These are phyloP conservation scores for Ustilago bromivora DNA, from an alignment of 1,284 basidiomycete genomes.

Conservation along the genomic window DNA sequence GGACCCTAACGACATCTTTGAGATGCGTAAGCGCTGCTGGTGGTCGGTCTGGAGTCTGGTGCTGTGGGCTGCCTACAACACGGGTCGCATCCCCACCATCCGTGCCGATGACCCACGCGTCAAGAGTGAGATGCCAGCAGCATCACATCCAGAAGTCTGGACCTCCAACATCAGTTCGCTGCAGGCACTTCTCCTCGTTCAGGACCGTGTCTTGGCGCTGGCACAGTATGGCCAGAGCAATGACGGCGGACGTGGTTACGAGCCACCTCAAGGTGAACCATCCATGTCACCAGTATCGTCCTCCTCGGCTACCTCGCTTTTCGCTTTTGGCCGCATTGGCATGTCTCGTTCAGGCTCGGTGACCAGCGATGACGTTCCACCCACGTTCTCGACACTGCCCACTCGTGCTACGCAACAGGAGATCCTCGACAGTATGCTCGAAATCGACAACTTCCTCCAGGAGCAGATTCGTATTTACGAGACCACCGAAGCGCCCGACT, in stretches of 20 bases:
- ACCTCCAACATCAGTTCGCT: constrained; percentile 55
- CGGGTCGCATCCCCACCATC: constrained; percentile 60
- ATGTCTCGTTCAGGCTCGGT: constrained; percentile 39
- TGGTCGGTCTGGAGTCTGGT: constrained; percentile 63
- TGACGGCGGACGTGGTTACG: constrained; percentile 15
- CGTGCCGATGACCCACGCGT: constrained; percentile 65
- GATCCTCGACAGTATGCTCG: constrained; percentile 60
- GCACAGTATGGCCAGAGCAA: constrained; percentile 38
- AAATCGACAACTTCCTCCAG: constrained; percentile 59
- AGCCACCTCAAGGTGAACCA: constrained; percentile 24
- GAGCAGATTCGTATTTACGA: constrained; percentile 58
- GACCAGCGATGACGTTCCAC: constrained; percentile 30
- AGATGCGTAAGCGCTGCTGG: constrained; percentile 65
- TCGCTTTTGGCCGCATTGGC: constrained; percentile 39
- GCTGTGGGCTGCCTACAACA: constrained; percentile 64
- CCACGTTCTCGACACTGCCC: constrained; percentile 47
- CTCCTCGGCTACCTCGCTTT: constrained; percentile 27
- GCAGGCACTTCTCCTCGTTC: constrained; percentile 59
- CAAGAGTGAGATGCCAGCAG: constrained; percentile 57
- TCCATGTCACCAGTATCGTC: constrained; percentile 30
- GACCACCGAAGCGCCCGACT: constrained; percentile 32
- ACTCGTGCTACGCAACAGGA: constrained; percentile 54
- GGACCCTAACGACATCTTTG: constrained; percentile 47
- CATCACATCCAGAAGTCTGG: constrained; percentile 48
- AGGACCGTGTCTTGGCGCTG: constrained; percentile 61